These are phyloP conservation scores for Verticillium dahliae DNA, from an alignment of 2,329 filamentous ascomycete species.

Conservation along the genomic window DNA sequence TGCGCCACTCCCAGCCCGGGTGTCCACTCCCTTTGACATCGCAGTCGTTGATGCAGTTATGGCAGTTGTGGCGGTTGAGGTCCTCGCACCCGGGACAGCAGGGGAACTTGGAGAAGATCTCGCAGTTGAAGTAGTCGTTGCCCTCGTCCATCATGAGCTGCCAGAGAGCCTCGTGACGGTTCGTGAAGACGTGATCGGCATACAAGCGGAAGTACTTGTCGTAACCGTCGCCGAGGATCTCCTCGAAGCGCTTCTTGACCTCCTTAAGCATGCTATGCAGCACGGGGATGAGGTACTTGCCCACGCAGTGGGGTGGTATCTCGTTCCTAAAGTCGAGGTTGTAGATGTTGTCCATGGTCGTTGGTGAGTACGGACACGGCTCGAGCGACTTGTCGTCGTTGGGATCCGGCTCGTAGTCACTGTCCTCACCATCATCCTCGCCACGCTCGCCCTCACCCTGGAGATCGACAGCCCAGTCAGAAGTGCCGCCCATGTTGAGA, in stretches of 20 bases:
- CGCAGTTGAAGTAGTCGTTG: conserved; percentile 4
- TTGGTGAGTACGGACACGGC: conserved; percentile 1
- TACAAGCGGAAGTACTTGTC: conserved; percentile 6
- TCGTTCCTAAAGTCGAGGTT: conserved; percentile 6
- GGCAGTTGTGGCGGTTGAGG: not conserved
- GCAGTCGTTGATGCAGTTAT: conserved; percentile 2
- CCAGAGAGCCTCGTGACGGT: not conserved
- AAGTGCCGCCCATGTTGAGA: conserved; percentile 9
- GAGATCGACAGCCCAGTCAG: conserved; percentile 28
- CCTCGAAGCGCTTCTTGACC: conserved; percentile 3
- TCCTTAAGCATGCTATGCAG: conserved; percentile 2
- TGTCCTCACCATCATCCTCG: not conserved
- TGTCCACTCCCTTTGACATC: not conserved
- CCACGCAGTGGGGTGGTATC: conserved; percentile 3
- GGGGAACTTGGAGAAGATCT: not conserved
- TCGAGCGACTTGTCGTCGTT: conserved; percentile 1
- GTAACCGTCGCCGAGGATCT: conserved; percentile 3
- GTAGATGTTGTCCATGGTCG: conserved; percentile 3
- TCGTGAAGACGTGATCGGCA: conserved; percentile 3
- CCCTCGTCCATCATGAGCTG: conserved; percentile 2
- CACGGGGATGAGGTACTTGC: conserved; percentile 3
- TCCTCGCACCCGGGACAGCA: conserved; percentile 3
- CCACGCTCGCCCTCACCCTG: not conserved
- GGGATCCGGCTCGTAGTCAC: conserved; percentile 1
- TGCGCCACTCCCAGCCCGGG: not conserved